These are phyloP conservation scores for Neofusicoccum umdonicola DNA, from an alignment of 2,329 filamentous ascomycete species.

Conservation along the genomic window DNA sequence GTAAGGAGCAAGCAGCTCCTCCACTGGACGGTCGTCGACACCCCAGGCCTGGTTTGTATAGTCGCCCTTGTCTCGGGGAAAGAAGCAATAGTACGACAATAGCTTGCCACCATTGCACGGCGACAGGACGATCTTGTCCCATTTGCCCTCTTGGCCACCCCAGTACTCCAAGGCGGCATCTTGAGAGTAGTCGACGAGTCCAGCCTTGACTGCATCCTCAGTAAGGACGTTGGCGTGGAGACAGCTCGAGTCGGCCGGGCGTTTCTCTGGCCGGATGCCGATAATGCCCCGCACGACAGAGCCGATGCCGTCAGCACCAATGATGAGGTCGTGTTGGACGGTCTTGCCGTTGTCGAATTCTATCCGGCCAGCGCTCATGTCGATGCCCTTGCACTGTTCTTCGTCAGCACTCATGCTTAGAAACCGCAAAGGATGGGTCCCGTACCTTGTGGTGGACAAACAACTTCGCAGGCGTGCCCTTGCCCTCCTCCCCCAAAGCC, in stretches of 20 bases:
- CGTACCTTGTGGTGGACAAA: conserved; percentile 55
- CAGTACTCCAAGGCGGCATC: conserved; percentile 66
- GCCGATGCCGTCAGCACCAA: conserved; percentile 67
- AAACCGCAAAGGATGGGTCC: background rate
- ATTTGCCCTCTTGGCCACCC: conserved; percentile 63
- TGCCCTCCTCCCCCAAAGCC: conserved; percentile 53
- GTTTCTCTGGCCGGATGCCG: conserved; percentile 61
- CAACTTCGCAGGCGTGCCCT: conserved; percentile 56
- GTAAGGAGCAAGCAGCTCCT: conserved; percentile 61
- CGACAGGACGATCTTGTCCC: conserved; percentile 68
- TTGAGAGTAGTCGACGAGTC: conserved; percentile 62
- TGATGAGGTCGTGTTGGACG: conserved; percentile 57
- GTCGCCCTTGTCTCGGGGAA: conserved; percentile 59
- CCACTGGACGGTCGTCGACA: conserved; percentile 23
- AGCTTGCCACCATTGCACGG: conserved; percentile 65
- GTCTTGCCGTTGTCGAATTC: conserved; percentile 47
- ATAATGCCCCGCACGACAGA: conserved; percentile 62
- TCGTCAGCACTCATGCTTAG: background rate
- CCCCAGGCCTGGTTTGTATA: conserved; percentile 36
- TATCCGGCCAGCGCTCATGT: conserved; percentile 45
- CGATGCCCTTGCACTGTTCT: conserved; percentile 48
- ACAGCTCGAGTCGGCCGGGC: conserved; percentile 60
- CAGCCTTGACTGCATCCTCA: conserved; percentile 58
- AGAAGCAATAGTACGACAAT: conserved; percentile 70
- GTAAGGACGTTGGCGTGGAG: conserved; percentile 64